Percentiles rank a stretch among this genome's conserved stretches.
Conservation (phyloP, 768 basidiomycete genomes). For the Leccinum incarnatum region DNA sequence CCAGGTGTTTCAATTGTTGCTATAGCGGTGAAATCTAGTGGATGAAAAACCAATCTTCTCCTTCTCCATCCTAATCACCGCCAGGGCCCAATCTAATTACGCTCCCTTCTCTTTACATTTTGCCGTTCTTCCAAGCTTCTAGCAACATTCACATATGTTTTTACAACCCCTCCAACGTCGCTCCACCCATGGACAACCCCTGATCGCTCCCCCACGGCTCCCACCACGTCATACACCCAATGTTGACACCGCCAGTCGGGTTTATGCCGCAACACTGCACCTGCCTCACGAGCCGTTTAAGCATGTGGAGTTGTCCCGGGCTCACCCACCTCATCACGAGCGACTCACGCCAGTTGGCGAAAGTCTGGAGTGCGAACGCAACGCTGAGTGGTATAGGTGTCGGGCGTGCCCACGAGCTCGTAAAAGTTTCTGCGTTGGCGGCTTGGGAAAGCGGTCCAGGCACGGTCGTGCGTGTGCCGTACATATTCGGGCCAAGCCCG, state of each 20-base stretch:
- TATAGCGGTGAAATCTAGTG: conserved; percentile 9
- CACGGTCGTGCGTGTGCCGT: not conserved
- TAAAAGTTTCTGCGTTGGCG: conserved; percentile 25
- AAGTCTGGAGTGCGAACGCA: conserved; percentile 5
- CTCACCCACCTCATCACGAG: conserved; percentile 24
- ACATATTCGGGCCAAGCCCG: not conserved
- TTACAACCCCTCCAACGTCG: conserved; percentile 18
- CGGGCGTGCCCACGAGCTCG: conserved; percentile 25
- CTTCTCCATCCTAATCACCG: conserved; percentile 3
- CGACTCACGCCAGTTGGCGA: conserved; percentile 26
- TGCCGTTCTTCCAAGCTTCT: conserved; percentile 31
- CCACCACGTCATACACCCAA: conserved; percentile 27
- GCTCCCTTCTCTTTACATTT: conserved; percentile 15
- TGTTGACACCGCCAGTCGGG: conserved; percentile 27
- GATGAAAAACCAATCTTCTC: not conserved
- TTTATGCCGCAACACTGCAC: conserved; percentile 20
- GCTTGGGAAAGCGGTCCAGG: not conserved
- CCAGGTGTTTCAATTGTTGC: conserved; percentile 22
- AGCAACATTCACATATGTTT: conserved; percentile 25
- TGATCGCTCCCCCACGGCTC: conserved; percentile 1
- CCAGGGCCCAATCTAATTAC: not conserved
- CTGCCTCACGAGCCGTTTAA: conserved; percentile 15
- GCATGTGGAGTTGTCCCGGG: conserved; percentile 6
- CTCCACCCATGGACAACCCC: conserved; percentile 14
- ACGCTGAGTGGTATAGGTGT: conserved; percentile 21